A percentile compares a stretch with the other conserved stretches of the same genome.
Conservation (phyloP, 2,329 filamentous ascomycete species). For the Xylaria sp. region DNA sequence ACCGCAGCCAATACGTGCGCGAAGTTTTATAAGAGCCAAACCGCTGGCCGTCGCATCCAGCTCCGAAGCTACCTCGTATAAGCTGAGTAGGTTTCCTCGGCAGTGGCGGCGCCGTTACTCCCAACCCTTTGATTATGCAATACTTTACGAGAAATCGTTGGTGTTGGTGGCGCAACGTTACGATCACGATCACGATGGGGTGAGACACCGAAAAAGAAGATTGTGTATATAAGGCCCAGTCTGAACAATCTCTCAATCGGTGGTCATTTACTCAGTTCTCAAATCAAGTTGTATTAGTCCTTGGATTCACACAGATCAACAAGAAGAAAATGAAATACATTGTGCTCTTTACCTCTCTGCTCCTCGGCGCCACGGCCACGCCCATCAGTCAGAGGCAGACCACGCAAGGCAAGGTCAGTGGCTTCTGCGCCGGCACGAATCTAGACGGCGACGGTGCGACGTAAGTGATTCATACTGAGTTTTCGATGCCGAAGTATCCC, state of each 20-base stretch:
- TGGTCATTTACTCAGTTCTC: neutral
- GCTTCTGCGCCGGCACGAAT: slow-evolving; percentile 32
- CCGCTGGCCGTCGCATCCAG: neutral
- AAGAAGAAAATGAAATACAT: slow-evolving; percentile 32
- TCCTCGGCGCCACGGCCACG: slow-evolving; percentile 30
- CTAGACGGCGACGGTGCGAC: slow-evolving; percentile 28
- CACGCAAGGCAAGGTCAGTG: slow-evolving; percentile 26
- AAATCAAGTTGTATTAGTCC: neutral
- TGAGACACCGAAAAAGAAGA: neutral
- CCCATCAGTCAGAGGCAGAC: slow-evolving; percentile 28
- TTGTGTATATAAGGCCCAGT: slow-evolving; percentile 1
- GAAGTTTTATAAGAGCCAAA: neutral
- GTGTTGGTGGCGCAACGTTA: no score
- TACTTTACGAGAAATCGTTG: no score
- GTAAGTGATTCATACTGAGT: slow-evolving; percentile 24
- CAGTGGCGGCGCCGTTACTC: neutral
- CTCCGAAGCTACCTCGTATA: neutral
- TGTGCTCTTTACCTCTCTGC: slow-evolving; percentile 28
- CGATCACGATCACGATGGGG: no score
- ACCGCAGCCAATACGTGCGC: neutral
- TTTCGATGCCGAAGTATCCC: neutral
- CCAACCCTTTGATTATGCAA: no score
- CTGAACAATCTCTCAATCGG: neutral
- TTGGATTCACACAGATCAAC: neutral
- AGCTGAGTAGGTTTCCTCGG: neutral